Base-by-base conservation (phyloP, 805 yeast genomes). In the Starmerella khaoyaiensis region DNA sequence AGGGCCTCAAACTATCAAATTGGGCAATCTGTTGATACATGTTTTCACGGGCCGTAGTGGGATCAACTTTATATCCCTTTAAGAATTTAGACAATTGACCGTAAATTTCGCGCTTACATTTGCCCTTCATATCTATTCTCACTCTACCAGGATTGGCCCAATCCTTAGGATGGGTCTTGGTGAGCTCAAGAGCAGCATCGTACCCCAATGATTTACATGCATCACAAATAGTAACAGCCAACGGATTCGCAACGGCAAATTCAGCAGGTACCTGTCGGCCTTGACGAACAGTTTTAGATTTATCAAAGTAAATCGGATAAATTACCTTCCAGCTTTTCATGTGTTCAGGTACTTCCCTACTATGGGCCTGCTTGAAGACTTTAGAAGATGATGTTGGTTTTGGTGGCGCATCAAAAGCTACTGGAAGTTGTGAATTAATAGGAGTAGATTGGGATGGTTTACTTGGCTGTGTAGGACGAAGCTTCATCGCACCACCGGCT, bases 131-230 rank as follows among this genome's bases (percentile, higher is more conserved):
- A 31, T 74, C 63, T 17, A 84, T 78, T 48, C 94, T 72, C 24
- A 90, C 86, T 52, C 97, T 69, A n/a, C 98, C 98, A 4, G 96
- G 93, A 54, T 87, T 87, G 47, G 97, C 93, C 69, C 78, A 90
- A 60, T 87, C 97, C 58, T 86, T 94, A 10, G 97, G 97, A 60
- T 87, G 98, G 1, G 79, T 59, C 61, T 84, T 90, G 42, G 79
- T 82, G 43, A 87, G 70, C 67, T 35, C 68, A 28, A 57, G 48
- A 17, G 60, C 58, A 4, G 54, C 44, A 24, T 54, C 55, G 31
- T 53, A 36, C 22, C 65, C 62, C 19, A 60, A 38, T 12, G 50
- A 29, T 67, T 68, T 15, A 35, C 58, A 53, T 6, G 94, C 96
- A 49, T 83, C 93, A 9, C 77, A 69, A 16, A 87, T 67, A 4